These are phyloP conservation scores for Vigna nakashimae DNA, from an alignment of 306 rosid genomes.

Conservation along the genomic window DNA sequence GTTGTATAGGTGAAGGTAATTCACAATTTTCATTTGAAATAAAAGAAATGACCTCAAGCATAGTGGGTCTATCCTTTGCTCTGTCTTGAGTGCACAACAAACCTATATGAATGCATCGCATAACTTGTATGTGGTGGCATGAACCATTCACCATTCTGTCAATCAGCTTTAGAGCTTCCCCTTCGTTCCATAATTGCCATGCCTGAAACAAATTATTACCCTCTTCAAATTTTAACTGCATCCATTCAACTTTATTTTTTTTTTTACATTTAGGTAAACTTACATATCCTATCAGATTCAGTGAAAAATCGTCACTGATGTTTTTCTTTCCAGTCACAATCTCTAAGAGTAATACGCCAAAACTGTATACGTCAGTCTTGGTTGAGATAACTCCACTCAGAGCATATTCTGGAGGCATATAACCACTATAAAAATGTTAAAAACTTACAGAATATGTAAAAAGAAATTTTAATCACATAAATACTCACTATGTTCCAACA, in stretches of 20 bases:
- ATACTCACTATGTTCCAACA: conserved; percentile 6
- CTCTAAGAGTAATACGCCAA: background rate
- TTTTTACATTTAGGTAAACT: background rate
- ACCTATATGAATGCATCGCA: background rate
- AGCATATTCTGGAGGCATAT: conserved; percentile 4
- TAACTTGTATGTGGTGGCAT: background rate
- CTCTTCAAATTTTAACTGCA: background rate
- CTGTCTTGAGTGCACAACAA: background rate
- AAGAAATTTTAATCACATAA: no score
- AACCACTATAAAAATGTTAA: background rate
- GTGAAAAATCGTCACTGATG: background rate
- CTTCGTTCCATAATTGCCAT: conserved; percentile 4
- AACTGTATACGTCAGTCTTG: background rate
- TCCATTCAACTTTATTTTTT: no score
- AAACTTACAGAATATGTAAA: no score
- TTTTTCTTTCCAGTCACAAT: background rate
- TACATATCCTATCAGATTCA: background rate
- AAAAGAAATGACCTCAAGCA: background rate
- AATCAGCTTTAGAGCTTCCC: background rate
- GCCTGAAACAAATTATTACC: background rate
- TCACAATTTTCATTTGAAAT: background rate
- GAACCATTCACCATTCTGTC: background rate
- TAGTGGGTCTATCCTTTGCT: background rate
- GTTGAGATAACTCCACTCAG: background rate
- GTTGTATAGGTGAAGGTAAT: conserved; percentile 5